Evolutionary conservation across 148 eudicot species (phyloP).

Genomic region (Dysphania ambrosioides): DNA sequence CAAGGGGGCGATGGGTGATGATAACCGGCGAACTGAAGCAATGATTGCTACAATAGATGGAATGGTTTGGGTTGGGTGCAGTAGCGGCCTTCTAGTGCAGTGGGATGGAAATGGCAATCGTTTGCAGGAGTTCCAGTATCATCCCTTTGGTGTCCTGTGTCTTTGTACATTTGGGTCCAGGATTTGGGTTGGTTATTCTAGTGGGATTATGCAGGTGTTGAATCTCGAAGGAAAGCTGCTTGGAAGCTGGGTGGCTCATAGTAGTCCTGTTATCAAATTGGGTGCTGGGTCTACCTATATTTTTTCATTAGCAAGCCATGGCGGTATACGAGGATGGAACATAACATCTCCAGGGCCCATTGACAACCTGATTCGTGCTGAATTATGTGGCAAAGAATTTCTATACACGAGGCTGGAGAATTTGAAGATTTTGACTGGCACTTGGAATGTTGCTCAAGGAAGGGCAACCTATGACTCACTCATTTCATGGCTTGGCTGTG

Average conservation of each 20-base stretch:
- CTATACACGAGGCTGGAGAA: slow-evolving; percentile 72
- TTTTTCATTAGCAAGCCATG: slow-evolving; percentile 81
- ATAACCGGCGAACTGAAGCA: slow-evolving; percentile 72
- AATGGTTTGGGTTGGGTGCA: slow-evolving; percentile 78
- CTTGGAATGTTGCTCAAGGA: slow-evolving; percentile 98
- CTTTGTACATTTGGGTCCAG: slow-evolving; percentile 69
- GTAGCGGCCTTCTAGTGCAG: slow-evolving; percentile 79
- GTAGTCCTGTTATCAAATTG: slow-evolving; percentile 60
- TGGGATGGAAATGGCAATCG: slow-evolving; percentile 99
- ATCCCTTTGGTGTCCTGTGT: slow-evolving; percentile 58
- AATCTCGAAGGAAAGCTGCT: slow-evolving; percentile 70
- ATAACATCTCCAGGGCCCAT: slow-evolving; percentile 78
- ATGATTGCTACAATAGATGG: slow-evolving; percentile 62
- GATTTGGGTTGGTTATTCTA: slow-evolving; percentile 86
- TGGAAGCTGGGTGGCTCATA: slow-evolving; percentile 81
- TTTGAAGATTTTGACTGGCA: slow-evolving; percentile 77
- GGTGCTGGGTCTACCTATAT: slow-evolving; percentile 68
- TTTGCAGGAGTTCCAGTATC: slow-evolving; percentile 63
- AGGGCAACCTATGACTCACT: slow-evolving; percentile 82
- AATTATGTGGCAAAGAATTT: slow-evolving; percentile 73
- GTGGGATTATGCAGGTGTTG: slow-evolving; percentile 70
- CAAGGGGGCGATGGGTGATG: slow-evolving; percentile 83
- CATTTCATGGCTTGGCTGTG: slow-evolving; percentile 82
- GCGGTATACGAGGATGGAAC: slow-evolving; percentile 95
- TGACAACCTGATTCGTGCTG: slow-evolving; percentile 61